Percentiles rank a stretch among this genome's conserved stretches.
Conservation (phyloP, 2,329 filamentous ascomycete species). For the Cladosporium phlei region DNA sequence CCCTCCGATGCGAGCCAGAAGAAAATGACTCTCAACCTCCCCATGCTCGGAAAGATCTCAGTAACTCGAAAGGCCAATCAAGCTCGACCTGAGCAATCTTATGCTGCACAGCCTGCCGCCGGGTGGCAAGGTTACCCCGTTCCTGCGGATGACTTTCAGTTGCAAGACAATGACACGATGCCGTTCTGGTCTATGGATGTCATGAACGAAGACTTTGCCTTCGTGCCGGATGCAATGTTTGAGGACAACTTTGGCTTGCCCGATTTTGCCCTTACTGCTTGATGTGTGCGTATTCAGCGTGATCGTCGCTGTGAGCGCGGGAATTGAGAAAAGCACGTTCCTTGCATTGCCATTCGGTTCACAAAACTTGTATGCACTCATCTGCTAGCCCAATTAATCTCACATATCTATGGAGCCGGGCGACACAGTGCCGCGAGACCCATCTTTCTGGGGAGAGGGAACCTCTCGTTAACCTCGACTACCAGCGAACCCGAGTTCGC, state of each 20-base stretch:
- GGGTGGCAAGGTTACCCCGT: conserved; percentile 2
- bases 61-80: background rate
- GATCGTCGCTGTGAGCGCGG: no score
- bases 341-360: no score
- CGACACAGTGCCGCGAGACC: no score
- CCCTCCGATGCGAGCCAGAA: background rate
- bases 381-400: no score
- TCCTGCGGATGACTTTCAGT: background rate
- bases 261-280: no score
- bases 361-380: no score
- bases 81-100: background rate
- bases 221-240: background rate
- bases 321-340: no score
- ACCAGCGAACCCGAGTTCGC: no score
- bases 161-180: background rate
- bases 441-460: no score
- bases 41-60: conserved; percentile 2
- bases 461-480: no score
- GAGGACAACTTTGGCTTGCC: background rate
- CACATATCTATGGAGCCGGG: no score
- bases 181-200: conserved; percentile 11
- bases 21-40: conserved; percentile 6
- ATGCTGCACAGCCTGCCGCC: conserved; percentile 1
- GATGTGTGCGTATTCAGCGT: no score
- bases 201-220: conserved; percentile 4